Evolutionary conservation across 441 rosid species (phyloP).

Genomic region (Iberis amara): DNA sequence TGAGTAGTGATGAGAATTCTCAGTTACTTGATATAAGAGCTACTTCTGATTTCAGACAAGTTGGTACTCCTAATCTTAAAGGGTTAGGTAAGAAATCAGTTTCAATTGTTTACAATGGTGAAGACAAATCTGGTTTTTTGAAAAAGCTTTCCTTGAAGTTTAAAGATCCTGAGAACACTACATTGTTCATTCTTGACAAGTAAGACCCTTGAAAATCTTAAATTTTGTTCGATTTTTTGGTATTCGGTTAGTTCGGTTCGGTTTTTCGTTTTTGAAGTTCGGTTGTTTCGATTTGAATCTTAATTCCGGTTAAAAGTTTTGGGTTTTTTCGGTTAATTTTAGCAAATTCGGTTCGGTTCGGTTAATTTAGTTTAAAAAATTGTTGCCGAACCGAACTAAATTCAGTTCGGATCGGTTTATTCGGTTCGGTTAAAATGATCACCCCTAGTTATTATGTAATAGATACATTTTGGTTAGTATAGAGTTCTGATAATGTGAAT

Average conservation of each 20-base stretch:
- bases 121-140: slow-evolving; percentile 77
- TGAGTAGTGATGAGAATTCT: slow-evolving; percentile 64
- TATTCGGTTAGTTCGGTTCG: no score
- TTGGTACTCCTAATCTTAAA: slow-evolving; percentile 66
- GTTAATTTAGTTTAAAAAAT: no score
- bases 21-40: slow-evolving; percentile 80
- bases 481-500: slow-evolving; percentile 10
- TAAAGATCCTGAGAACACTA: slow-evolving; percentile 76
- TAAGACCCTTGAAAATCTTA: slow-evolving; percentile 36
- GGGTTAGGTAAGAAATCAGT: slow-evolving; percentile 73
- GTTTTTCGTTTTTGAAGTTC: no score
- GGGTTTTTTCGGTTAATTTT: no score
- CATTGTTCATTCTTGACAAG: slow-evolving; percentile 89
- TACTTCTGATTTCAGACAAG: slow-evolving; percentile 48
- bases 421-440: no score
- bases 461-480: slow-evolving; percentile 10
- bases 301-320: no score
- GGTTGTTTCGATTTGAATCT: no score
- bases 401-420: no score
- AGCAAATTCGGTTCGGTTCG: no score
- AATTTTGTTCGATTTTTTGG: no score
- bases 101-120: slow-evolving; percentile 53
- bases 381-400: no score
- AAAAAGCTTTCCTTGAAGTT: slow-evolving; percentile 81
- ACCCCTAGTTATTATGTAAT: no score